Evolutionary conservation across 2,329 filamentous ascomycete genomes (phyloP).

Genomic region (Trichoderma sp.): DNA sequence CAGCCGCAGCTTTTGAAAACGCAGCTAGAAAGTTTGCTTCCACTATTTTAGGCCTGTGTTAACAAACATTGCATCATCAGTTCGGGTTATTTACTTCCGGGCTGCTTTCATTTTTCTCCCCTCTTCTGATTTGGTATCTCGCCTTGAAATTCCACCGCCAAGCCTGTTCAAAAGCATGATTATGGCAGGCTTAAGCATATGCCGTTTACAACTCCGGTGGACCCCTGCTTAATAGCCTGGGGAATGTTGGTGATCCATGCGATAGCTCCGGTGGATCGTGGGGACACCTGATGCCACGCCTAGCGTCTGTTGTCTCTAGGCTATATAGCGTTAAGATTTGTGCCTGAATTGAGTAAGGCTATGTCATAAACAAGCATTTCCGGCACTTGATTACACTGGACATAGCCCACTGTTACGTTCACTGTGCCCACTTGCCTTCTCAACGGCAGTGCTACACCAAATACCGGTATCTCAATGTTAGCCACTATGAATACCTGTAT

Average conservation of each 20-base stretch:
- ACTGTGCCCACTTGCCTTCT: not conserved
- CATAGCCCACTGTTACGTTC: not conserved
- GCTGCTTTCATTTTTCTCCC: not conserved
- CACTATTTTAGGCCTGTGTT: not conserved
- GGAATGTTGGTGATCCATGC: not conserved
- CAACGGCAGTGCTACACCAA: not conserved
- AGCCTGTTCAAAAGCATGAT: not conserved
- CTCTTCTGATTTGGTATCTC: not conserved
- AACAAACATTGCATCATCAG: not conserved
- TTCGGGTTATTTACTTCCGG: not conserved
- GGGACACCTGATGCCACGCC: not conserved
- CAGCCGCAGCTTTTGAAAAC: not conserved
- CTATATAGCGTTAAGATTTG: too few relatives aligned
- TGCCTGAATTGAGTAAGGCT: too few relatives aligned
- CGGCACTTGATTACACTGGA: not conserved
- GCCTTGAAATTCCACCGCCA: not conserved
- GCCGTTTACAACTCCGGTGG: not conserved
- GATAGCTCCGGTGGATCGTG: not conserved
- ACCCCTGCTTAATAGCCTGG: not conserved
- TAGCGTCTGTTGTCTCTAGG: not conserved
- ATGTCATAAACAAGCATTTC: not conserved
- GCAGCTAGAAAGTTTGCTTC: not conserved
- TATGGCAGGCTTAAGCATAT: not conserved
- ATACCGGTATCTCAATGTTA: not conserved
- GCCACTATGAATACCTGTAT: not conserved